These are phyloP conservation scores for Pharnaceum exiguum DNA, from an alignment of 148 eudicot species.

Conservation along the genomic window DNA sequence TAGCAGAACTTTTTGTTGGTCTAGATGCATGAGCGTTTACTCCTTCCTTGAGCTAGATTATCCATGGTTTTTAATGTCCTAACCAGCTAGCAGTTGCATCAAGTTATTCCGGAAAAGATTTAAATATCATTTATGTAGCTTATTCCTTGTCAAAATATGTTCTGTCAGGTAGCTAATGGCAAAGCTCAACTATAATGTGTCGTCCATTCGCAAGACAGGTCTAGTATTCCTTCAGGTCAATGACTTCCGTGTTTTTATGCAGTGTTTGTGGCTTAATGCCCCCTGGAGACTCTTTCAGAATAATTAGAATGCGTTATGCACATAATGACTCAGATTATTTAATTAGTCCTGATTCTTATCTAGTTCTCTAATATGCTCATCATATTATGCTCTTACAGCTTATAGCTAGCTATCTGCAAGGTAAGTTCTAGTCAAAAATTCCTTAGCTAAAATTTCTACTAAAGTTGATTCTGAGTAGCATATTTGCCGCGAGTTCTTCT, in stretches of 20 bases:
- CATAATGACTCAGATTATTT: not conserved
- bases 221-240: not conserved
- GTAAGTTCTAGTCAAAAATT: no score
- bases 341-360: constrained; percentile 6
- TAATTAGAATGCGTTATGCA: not conserved
- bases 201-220: constrained; percentile 17
- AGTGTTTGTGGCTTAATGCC: constrained; percentile 18
- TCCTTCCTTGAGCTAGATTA: not conserved
- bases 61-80: no score
- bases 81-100: no score
- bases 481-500: no score
- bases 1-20: not conserved
- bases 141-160: not conserved
- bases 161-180: constrained; percentile 20
- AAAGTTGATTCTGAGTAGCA: no score
- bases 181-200: constrained; percentile 18
- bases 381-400: no score
- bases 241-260: constrained; percentile 18
- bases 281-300: constrained; percentile 24
- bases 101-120: no score
- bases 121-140: no score
- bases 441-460: no score
- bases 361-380: constrained; percentile 12
- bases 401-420: no score
- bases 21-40: not conserved